These are phyloP conservation scores for Arthrocladium fulminans DNA, from an alignment of 2,329 filamentous ascomycete genomes.

Conservation along the genomic window DNA sequence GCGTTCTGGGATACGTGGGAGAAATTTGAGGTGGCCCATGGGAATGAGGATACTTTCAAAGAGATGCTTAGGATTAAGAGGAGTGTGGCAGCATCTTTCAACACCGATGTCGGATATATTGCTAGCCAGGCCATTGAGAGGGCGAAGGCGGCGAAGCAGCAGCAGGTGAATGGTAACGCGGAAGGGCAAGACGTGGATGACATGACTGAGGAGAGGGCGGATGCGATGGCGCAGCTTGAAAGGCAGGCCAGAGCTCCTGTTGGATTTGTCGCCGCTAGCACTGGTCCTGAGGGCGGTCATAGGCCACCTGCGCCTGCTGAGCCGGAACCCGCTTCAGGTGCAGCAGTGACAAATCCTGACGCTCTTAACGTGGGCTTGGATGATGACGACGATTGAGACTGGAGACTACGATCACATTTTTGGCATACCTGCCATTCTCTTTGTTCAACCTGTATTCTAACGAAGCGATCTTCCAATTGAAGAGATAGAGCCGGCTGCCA, in stretches of 20 bases:
- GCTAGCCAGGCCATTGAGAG: conserved; percentile 87
- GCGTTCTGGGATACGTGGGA: conserved; percentile 97
- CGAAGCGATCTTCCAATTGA: no score
- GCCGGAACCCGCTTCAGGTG: conserved; percentile 22
- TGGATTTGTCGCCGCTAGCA: conserved; percentile 84
- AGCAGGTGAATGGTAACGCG: conserved; percentile 28
- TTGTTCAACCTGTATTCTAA: no score
- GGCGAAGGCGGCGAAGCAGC: conserved; percentile 46
- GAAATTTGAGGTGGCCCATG: conserved; percentile 90
- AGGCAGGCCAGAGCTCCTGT: conserved; percentile 77
- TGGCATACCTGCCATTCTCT: no score
- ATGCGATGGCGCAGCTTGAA: conserved; percentile 85
- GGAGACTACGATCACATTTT: no score
- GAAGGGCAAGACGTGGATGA: conserved; percentile 38
- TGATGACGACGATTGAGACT: conserved; percentile 22
- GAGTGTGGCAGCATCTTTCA: conserved; percentile 95
- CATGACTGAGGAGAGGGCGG: conserved; percentile 30
- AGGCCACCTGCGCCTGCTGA: conserved; percentile 34
- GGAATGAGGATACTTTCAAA: conserved; percentile 98
- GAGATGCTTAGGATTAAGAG: conserved; percentile 98
- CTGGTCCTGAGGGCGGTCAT: conserved; percentile 58
- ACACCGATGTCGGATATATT: conserved; percentile 98
- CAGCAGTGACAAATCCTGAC: conserved; percentile 63
- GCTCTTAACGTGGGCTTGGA: conserved; percentile 71
- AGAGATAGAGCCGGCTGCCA: no score